phyloP scores from a whole-genome alignment of 768 basidiomycete species.

The Suillus sp. region DNA sequence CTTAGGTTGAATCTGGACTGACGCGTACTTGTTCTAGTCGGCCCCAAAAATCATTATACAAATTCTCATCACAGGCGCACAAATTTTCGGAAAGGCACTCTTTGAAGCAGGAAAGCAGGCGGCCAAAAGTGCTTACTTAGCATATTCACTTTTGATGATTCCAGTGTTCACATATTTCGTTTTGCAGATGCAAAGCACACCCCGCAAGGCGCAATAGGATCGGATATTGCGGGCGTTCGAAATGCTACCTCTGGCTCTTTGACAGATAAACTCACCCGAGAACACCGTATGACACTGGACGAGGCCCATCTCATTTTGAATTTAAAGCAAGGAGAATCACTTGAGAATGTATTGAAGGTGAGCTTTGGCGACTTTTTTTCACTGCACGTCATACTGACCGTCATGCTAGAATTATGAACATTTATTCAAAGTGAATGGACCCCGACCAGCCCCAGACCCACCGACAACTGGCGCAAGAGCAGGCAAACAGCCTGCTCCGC shows the following conservation, averaged over 20 bases:
- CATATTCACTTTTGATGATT: constrained; percentile 7
- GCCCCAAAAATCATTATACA: constrained; percentile 79
- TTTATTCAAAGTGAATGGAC: constrained; percentile 87
- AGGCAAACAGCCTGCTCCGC: constrained; percentile 45
- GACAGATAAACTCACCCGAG: constrained; percentile 80
- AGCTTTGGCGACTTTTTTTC: constrained; percentile 7
- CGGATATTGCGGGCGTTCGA: constrained; percentile 73
- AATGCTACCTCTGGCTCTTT: constrained; percentile 72
- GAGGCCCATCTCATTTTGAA: constrained; percentile 95
- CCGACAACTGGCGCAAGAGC: constrained; percentile 40
- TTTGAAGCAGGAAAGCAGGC: constrained; percentile 90
- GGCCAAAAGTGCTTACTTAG: constrained; percentile 74
- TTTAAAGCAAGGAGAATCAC: constrained; percentile 67
- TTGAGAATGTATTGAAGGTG: constrained; percentile 77
- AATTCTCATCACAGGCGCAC: constrained; percentile 73
- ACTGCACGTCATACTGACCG: constrained; percentile 8
- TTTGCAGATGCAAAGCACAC: constrained; percentile 77
- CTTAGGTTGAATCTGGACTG: neutral
- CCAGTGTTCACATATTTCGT: neutral
- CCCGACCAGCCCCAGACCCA: constrained; percentile 54
- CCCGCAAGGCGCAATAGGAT: constrained; percentile 68
- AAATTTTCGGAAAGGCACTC: constrained; percentile 91
- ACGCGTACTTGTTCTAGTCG: constrained; percentile 47
- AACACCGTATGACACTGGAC: constrained; percentile 91
- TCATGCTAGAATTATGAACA: constrained; percentile 81